A percentile compares a stretch with the other conserved stretches of the same genome.
These are phyloP conservation scores for Rheum nobile DNA, from an alignment of 148 eudicot genomes.

Conservation along the genomic window DNA sequence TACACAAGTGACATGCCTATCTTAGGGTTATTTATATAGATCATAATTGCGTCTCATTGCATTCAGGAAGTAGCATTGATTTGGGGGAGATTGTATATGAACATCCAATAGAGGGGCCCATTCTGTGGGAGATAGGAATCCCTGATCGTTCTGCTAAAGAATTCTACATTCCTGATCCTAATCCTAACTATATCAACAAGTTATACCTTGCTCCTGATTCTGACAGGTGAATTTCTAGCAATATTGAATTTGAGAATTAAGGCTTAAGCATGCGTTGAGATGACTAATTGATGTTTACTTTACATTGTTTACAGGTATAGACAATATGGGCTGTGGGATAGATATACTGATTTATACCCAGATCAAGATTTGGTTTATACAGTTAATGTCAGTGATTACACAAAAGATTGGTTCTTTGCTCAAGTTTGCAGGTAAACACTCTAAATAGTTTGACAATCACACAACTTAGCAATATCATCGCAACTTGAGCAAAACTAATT, in stretches of 20 bases:
- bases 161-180: constrained; percentile 76
- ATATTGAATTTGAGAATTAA: not conserved
- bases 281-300: not conserved
- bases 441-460: too few species aligned
- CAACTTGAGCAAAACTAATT: not conserved
- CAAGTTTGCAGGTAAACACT: constrained; percentile 60
- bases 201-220: constrained; percentile 55
- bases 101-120: constrained; percentile 86
- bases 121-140: constrained; percentile 93
- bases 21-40: not conserved
- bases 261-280: not conserved
- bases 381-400: constrained; percentile 46
- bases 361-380: constrained; percentile 53
- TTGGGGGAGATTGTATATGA: constrained; percentile 54
- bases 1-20: not conserved
- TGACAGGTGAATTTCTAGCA: constrained; percentile 40
- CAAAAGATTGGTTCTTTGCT: constrained; percentile 84
- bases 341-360: constrained; percentile 68
- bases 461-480: not conserved
- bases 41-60: not conserved
- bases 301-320: constrained; percentile 36
- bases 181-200: constrained; percentile 59
- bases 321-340: constrained; percentile 87
- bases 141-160: constrained; percentile 90
- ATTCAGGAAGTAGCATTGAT: constrained; percentile 33